Conservation (phyloP, 179 eudicot species). For the Gypsophila paniculata region DNA sequence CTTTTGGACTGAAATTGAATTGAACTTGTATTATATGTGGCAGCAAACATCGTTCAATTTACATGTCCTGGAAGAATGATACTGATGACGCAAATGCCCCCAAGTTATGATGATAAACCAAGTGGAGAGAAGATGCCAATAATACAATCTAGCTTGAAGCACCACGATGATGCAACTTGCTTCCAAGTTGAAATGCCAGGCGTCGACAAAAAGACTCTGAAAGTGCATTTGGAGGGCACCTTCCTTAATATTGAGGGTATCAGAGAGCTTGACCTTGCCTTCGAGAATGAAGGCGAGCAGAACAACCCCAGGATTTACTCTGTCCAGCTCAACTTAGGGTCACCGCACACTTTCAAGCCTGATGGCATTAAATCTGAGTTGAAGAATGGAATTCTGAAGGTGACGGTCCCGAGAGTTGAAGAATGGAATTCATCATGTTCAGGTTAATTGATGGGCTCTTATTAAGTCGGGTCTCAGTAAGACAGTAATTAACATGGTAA, state of each 20-base stretch:
- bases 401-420: neutral
- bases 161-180: neutral
- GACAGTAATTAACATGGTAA: no score
- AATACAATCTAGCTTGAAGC: no score
- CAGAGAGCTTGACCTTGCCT: neutral
- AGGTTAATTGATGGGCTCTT: neutral
- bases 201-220: neutral
- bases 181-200: neutral
- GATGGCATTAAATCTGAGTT: neutral
- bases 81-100: no score
- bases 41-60: no score
- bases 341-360: neutral
- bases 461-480: no score
- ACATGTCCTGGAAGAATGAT: no score
- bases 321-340: neutral
- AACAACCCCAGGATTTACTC: neutral
- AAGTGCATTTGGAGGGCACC: neutral
- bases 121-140: no score
- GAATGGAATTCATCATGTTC: neutral
- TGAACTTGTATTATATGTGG: no score
- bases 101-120: no score
- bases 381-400: neutral
- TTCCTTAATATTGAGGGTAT: neutral
- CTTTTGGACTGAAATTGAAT: no score
- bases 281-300: neutral